Conservation (phyloP, 208 protist genomes). For the Entamoeba histolytica region DNA sequence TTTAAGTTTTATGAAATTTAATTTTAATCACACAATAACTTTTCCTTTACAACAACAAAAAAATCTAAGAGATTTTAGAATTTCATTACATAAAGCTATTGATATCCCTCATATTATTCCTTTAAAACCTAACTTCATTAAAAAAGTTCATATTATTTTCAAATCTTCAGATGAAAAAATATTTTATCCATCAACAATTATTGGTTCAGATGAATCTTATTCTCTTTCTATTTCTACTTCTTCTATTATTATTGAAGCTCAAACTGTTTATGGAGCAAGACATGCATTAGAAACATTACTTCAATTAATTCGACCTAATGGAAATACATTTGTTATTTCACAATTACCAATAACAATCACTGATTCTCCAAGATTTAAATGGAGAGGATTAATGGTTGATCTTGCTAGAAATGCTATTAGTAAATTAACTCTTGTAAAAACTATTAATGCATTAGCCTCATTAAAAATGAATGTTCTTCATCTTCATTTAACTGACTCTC, state of each 20-base stretch:
- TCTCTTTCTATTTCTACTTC: background rate
- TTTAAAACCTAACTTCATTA: background rate
- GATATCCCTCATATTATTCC: background rate
- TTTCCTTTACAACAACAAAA: background rate
- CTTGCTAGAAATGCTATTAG: constrained; percentile 35
- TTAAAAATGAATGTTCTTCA: constrained; percentile 42
- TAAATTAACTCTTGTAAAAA: constrained; percentile 11
- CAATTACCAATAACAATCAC: constrained; percentile 7
- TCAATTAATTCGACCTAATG: background rate
- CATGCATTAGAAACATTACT: constrained; percentile 10
- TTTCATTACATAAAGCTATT: background rate
- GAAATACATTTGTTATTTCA: background rate
- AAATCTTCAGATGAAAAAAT: accelerated
- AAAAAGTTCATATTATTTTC: background rate
- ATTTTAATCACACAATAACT: background rate
- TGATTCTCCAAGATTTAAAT: constrained; percentile 37
- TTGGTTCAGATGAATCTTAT: background rate
- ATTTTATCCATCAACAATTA: background rate
- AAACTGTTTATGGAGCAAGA: background rate
- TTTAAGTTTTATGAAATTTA: background rate
- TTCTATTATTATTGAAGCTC: background rate
- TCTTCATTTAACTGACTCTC: constrained; percentile 38
- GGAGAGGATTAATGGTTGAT: constrained; percentile 45
- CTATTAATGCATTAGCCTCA: constrained; percentile 34
- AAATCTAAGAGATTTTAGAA: background rate